Conservation (phyloP, 352 stramenopile genomes). For the Saprolegnia parasitica region DNA sequence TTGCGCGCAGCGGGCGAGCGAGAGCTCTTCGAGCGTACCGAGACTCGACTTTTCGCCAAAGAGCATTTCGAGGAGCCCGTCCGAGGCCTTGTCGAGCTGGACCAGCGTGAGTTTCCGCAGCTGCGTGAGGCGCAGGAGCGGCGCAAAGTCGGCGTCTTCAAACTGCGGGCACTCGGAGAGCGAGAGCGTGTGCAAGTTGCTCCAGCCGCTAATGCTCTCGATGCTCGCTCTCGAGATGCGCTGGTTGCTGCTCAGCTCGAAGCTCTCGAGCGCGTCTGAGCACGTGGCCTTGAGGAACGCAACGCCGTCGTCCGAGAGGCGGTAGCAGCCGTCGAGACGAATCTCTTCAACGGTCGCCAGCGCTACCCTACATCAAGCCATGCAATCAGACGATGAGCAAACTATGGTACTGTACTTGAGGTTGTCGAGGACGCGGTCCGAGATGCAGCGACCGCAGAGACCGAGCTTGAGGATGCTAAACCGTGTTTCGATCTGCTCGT, state of each 20-base stretch:
- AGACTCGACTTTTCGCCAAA: conserved; percentile 41
- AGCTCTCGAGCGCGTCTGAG: conserved; percentile 59
- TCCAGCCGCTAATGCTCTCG: conserved; percentile 62
- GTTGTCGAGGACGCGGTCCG: too few relatives aligned
- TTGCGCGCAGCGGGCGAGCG: conserved; percentile 63
- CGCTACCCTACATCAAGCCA: too few relatives aligned
- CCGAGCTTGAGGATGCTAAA: too few relatives aligned
- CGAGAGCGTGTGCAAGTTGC: conserved; percentile 57
- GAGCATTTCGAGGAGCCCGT: conserved; percentile 51
- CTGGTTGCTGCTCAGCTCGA: conserved; percentile 80
- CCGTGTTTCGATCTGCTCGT: too few relatives aligned
- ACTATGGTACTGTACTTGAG: too few relatives aligned
- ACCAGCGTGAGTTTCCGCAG: conserved; percentile 65
- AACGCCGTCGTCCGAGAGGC: too few relatives aligned
- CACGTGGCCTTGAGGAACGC: too few relatives aligned
- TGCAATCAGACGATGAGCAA: too few relatives aligned
- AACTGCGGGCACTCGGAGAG: conserved; percentile 77
- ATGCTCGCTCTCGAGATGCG: conserved; percentile 72
- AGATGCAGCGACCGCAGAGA: too few relatives aligned
- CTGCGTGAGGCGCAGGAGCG: conserved; percentile 41
- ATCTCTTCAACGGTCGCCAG: too few relatives aligned
- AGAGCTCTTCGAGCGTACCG: conserved; percentile 50
- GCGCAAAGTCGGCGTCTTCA: conserved; percentile 49
- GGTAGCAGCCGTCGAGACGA: too few relatives aligned
- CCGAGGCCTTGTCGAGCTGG: conserved; percentile 69